These are phyloP conservation scores for Ascocoryne sarcoides DNA, from an alignment of 2,329 filamentous ascomycete species.

Conservation along the genomic window DNA sequence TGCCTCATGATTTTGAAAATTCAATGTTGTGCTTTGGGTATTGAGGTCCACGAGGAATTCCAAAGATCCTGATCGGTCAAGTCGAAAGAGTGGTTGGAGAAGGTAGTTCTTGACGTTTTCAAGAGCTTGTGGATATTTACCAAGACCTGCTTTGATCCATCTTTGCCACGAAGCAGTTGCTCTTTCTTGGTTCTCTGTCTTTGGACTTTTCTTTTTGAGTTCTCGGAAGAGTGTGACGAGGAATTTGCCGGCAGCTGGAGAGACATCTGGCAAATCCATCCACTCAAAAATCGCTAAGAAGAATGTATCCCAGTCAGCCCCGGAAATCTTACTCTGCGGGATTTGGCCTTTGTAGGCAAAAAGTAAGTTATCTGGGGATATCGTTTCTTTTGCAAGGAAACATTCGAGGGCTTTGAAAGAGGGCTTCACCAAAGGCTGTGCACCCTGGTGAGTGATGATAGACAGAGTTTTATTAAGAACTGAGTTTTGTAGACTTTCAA, in stretches of 20 bases:
- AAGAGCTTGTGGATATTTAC: conserved; percentile 41
- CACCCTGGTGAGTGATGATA: conserved; percentile 50
- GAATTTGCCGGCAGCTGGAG: conserved; percentile 51
- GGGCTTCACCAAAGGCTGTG: conserved; percentile 59
- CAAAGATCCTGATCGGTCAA: conserved; percentile 44
- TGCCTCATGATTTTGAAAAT: conserved; percentile 36
- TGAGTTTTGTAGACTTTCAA: conserved; percentile 36
- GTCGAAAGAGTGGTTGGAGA: conserved; percentile 53
- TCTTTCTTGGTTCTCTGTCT: conserved; percentile 31
- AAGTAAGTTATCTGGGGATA: conserved; percentile 31
- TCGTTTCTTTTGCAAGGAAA: conserved; percentile 52
- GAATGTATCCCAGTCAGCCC: conserved; percentile 40
- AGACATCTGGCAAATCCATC: conserved; percentile 49
- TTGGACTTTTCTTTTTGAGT: conserved; percentile 25
- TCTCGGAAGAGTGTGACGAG: conserved; percentile 47
- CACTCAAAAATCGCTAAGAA: conserved; percentile 42
- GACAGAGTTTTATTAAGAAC: conserved; percentile 46
- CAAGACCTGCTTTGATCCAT: conserved; percentile 46
- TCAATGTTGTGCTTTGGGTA: conserved; percentile 38
- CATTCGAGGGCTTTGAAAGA: conserved; percentile 59
- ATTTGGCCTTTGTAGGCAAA: conserved; percentile 6
- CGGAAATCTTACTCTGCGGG: not conserved
- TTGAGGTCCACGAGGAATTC: conserved; percentile 51
- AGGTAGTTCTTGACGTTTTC: conserved; percentile 58
- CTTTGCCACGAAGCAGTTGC: conserved; percentile 39